Base-by-base conservation (phyloP, 2,329 filamentous ascomycete species). In the Calycina herbarum region DNA sequence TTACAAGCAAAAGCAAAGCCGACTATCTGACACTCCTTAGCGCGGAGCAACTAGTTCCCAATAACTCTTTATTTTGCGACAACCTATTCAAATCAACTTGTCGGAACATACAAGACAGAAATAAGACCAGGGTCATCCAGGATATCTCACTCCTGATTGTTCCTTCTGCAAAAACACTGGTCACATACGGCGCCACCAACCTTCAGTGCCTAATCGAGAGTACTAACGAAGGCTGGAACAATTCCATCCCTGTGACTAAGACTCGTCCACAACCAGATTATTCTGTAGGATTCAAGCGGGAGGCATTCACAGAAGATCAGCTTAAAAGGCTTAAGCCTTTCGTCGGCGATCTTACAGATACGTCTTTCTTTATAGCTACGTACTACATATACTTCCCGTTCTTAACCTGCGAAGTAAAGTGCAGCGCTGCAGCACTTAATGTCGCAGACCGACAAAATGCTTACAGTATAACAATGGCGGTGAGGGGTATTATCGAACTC, bases 351-450 rank as follows among this genome's bases (percentile, higher is more conserved):
- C 10, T 3, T 10, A 8, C 13, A 10, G 40, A 45, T 2, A n/a
- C 7, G 78, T 75, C 69, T 72, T 79, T 54, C 40, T 70, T 72
- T 38, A 63, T 73, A 61, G 70, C 64, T 31, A 74, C 69, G 13
- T 66, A 63, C 24, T 63, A 67, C 42, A 67, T 64, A 48, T 64
- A 64, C 48, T 75, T 74, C 64, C 73, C 70, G 27, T 76, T 71
- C 63, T 64, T 76, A 45, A 72, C 69, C 5, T 45, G 40, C 40
- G 13, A 85, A 70, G 80, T 82, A 1, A 82, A 83, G 71, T 81
- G 78, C 66, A 77, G 79, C 56, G 70, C 73, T 33, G 73, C 68
- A 29, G 74, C 70, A 1, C 78, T 81, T 6, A 73, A 79, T 60
- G 63, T 78, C 15, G 77, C 78, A 2, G 77, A 80, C 65, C 73